Conservation (phyloP, 2,329 filamentous ascomycete species). For the Xylaria sp. region DNA sequence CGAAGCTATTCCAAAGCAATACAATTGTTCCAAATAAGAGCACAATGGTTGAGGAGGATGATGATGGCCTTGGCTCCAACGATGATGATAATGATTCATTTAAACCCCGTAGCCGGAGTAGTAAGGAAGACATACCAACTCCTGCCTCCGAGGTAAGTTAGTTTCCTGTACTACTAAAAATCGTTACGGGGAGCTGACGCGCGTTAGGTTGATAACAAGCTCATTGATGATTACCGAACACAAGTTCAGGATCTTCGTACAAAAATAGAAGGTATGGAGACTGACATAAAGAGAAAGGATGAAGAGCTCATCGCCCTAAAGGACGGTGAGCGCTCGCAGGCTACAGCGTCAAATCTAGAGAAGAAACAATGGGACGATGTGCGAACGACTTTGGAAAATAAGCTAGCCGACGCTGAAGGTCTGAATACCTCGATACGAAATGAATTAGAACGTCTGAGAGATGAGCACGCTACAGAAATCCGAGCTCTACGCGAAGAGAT, state of each 20-base stretch:
- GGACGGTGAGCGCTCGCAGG: slow-evolving; percentile 62
- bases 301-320: slow-evolving; percentile 67
- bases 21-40: slow-evolving; percentile 98
- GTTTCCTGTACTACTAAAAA: not conserved
- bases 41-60: slow-evolving; percentile 95
- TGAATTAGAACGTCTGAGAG: slow-evolving; percentile 76
- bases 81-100: slow-evolving; percentile 68
- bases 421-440: slow-evolving; percentile 80
- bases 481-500: slow-evolving; percentile 68
- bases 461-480: slow-evolving; percentile 69
- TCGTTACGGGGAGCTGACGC: slow-evolving; percentile 19
- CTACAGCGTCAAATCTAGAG: slow-evolving; percentile 61
- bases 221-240: slow-evolving; percentile 78
- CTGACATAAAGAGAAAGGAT: slow-evolving; percentile 71
- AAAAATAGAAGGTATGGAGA: slow-evolving; percentile 75
- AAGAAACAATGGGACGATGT: slow-evolving; percentile 74
- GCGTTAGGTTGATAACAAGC: slow-evolving; percentile 67
- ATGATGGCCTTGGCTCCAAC: slow-evolving; percentile 67
- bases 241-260: slow-evolving; percentile 77
- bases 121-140: slow-evolving; percentile 41
- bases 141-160: slow-evolving; percentile 49
- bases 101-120: slow-evolving; percentile 56
- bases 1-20: slow-evolving; percentile 92
- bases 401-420: slow-evolving; percentile 74
- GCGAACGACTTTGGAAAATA: slow-evolving; percentile 71